phyloP scores from a whole-genome alignment of 129 eudicot species.

The Deinandra increscens region DNA sequence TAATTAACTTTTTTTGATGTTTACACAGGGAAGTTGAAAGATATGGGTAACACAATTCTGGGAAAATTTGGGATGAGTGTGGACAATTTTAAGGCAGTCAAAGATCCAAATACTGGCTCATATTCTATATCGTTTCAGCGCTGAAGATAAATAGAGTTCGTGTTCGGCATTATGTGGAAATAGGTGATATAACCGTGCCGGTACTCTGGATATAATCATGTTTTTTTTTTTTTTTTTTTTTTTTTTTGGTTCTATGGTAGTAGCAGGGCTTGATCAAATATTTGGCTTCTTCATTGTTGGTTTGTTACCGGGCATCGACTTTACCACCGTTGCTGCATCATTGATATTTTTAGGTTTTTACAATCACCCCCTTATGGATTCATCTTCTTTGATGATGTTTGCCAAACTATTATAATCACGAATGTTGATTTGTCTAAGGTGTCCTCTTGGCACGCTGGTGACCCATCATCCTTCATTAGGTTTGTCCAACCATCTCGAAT shows the following conservation, averaged over 20 bases:
- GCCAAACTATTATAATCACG: too few species aligned
- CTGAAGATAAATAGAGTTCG: slow-evolving; percentile 22
- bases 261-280: neutral
- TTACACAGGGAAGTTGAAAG: slow-evolving; percentile 67
- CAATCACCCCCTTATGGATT: too few species aligned
- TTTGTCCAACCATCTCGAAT: too few species aligned
- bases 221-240: neutral
- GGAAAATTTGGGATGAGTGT: slow-evolving; percentile 93
- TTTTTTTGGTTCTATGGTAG: neutral
- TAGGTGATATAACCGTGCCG: neutral
- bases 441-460: too few species aligned
- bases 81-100: slow-evolving; percentile 83
- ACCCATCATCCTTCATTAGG: too few species aligned
- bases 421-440: too few species aligned
- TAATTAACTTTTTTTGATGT: neutral
- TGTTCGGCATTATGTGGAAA: neutral
- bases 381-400: too few species aligned
- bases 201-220: neutral
- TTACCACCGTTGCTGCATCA: too few species aligned
- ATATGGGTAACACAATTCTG: slow-evolving; percentile 69
- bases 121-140: slow-evolving; percentile 74
- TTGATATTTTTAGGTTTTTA: too few species aligned
- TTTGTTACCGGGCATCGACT: too few species aligned
- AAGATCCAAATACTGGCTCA: slow-evolving; percentile 89
- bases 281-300: too few species aligned